Base-by-base conservation (phyloP, 805 yeast genomes). In the Candida schatavii region DNA sequence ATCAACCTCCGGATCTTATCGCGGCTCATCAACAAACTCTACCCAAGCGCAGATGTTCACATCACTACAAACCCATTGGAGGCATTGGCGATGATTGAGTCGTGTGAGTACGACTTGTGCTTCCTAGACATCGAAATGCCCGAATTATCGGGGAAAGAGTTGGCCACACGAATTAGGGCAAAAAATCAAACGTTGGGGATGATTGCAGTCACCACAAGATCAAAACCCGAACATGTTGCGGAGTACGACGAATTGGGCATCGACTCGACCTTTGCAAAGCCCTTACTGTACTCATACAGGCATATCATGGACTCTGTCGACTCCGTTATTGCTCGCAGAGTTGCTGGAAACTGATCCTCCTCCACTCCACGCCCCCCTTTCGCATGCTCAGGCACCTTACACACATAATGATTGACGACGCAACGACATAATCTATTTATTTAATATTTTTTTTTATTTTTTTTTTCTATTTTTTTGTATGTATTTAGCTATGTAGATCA, bases 111-210 rank as follows among this genome's bases (percentile, higher is more conserved):
- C 39, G 68, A 68, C 42, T 49, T 63, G 25, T 55, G 68, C 5
- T 71, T 70, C 40, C 53, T 70, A 31, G 76, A 71, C 47, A 71
- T 71, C 25, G 76, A 71, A 45, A 71, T 71, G 76, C 76, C 76
- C 4, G 51, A 48, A 10, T 55, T 70, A 15, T 52, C 64, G 15
- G 76, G 76, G 10, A 52, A 66, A 5, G 70, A 69, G 17, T 55
- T 71, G 18, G 64, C 71, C n/a, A 44, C 41, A 20, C 38, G 36
- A 15, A 47, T 59, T 2, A 39, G 58, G 30, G 31, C 35, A 28
- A 41, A 33, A 43, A n/a, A 30, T 19, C 30, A 14, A 13, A 17
- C 9, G 4, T 33, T 31, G 4, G 70, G 67, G 3, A 42, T 67
- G n/a, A 59, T 67, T 33, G 74, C 74, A 4, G 74, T 67, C 14